These are phyloP conservation scores for Inonotus hispidus DNA, from an alignment of 1,284 basidiomycete genomes.

Conservation along the genomic window DNA sequence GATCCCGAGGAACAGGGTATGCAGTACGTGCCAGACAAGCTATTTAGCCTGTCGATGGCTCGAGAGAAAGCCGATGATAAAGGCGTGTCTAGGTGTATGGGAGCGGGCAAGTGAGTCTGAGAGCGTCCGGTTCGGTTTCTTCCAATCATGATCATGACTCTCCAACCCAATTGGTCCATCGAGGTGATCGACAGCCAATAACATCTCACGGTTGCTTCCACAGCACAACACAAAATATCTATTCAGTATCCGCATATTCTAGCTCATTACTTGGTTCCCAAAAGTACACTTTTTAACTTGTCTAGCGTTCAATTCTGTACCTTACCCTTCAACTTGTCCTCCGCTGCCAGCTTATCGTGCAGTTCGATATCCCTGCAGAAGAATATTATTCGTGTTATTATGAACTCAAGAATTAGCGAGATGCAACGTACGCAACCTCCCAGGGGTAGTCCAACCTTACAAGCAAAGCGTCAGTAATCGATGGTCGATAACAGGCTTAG, in stretches of 20 bases:
- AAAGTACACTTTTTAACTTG: neutral
- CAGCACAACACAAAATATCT: neutral
- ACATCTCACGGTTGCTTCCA: neutral
- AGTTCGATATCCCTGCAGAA: conserved; percentile 65
- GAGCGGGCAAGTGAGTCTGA: conserved; percentile 7
- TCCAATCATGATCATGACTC: neutral
- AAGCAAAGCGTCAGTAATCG: conserved; percentile 19
- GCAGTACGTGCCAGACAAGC: neutral
- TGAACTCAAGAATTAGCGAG: conserved; percentile 4
- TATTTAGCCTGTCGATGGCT: neutral
- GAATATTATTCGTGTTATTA: conserved; percentile 19
- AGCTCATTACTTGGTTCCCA: neutral
- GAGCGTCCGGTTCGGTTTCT: neutral
- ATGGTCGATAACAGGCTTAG: conserved; percentile 11
- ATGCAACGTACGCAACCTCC: conserved; percentile 60
- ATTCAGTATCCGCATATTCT: neutral
- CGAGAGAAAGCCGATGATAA: neutral
- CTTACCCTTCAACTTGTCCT: conserved; percentile 21
- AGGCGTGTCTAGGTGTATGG: neutral
- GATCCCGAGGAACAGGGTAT: no score
- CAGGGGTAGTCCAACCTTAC: conserved; percentile 80
- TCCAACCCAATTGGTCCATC: conserved; percentile 4
- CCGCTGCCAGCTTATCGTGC: conserved; percentile 58
- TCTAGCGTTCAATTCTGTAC: neutral
- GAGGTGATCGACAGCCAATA: conserved; percentile 2